Percentiles rank a stretch among this genome's conserved stretches.
Evolutionary conservation across 495 filamentous ascomycete species (phyloP).

Genomic region (Aspergillus sclerotiicarbonarius): DNA sequence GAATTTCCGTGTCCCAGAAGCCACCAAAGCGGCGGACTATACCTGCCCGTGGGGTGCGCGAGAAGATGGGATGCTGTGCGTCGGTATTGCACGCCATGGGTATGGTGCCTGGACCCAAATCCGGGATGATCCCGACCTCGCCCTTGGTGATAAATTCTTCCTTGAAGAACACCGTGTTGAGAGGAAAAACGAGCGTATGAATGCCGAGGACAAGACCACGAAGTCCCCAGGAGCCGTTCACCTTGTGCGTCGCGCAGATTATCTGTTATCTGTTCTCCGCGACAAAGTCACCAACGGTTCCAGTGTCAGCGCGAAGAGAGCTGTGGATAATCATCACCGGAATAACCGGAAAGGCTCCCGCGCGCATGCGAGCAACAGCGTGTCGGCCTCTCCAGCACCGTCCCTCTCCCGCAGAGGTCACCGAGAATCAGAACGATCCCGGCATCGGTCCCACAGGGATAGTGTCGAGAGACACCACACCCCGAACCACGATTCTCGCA

Average conservation of each 20-base stretch:
- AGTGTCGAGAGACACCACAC: slow-evolving; percentile 47
- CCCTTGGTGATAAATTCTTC: slow-evolving; percentile 89
- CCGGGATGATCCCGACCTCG: slow-evolving; percentile 84
- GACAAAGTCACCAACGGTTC: slow-evolving; percentile 68
- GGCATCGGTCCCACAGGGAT: slow-evolving; percentile 49
- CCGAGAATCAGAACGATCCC: slow-evolving; percentile 51
- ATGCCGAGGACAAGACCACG: slow-evolving; percentile 68
- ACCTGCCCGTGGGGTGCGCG: slow-evolving; percentile 84
- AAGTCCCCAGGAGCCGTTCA: slow-evolving; percentile 96
- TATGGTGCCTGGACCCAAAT: slow-evolving; percentile 94
- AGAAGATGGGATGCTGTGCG: slow-evolving; percentile 95
- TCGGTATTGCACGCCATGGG: slow-evolving; percentile 88
- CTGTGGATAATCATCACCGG: slow-evolving; percentile 84
- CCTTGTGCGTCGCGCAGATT: slow-evolving; percentile 90
- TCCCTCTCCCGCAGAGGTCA: slow-evolving; percentile 45
- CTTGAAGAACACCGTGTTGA: slow-evolving; percentile 97
- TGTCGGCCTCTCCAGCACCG: slow-evolving; percentile 56
- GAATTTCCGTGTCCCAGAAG: slow-evolving; percentile 85
- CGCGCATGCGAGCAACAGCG: slow-evolving; percentile 39
- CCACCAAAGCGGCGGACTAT: slow-evolving; percentile 83
- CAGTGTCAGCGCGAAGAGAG: slow-evolving; percentile 66
- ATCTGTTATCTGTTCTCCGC: slow-evolving; percentile 85
- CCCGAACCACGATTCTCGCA: slow-evolving; percentile 40
- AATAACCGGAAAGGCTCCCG: slow-evolving; percentile 69
- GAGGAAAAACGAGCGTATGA: slow-evolving; percentile 86